These are phyloP conservation scores for Moricandia arvensis DNA, from an alignment of 345 rosid genomes.

Conservation along the genomic window DNA sequence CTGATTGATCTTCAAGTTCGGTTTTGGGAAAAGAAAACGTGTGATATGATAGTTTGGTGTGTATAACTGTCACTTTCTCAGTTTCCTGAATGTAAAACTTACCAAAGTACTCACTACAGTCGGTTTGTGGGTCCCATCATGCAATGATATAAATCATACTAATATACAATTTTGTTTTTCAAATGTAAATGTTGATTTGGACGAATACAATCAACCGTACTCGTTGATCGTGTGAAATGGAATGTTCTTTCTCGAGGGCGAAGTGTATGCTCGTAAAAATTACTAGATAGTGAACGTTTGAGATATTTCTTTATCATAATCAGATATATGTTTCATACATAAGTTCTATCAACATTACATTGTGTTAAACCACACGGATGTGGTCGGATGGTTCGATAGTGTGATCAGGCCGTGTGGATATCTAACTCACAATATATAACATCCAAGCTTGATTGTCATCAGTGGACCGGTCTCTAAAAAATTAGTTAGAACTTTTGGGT, in stretches of 20 bases:
- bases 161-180: neutral
- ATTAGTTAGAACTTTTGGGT: too few relatives aligned
- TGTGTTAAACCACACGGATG: too few relatives aligned
- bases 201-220: too few relatives aligned
- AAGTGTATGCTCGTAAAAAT: neutral
- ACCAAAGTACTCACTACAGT: conserved; percentile 23
- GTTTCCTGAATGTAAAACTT: conserved; percentile 20
- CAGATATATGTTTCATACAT: neutral
- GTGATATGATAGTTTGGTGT: conserved; percentile 17
- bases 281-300: neutral
- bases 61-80: conserved; percentile 22
- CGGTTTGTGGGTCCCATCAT: conserved; percentile 21
- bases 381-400: too few relatives aligned
- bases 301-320: neutral
- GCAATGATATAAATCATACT: neutral
- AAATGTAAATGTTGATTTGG: too few relatives aligned
- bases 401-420: too few relatives aligned
- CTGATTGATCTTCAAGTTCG: conserved; percentile 3
- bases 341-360: too few relatives aligned
- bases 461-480: too few relatives aligned
- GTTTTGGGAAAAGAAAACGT: conserved; percentile 15
- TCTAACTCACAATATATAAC: too few relatives aligned
- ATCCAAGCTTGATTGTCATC: too few relatives aligned
- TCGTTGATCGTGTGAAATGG: too few relatives aligned
- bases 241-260: neutral